Conservation (phyloP, 2,329 filamentous ascomycete genomes). For the Conoideocrella luteorostrata region DNA sequence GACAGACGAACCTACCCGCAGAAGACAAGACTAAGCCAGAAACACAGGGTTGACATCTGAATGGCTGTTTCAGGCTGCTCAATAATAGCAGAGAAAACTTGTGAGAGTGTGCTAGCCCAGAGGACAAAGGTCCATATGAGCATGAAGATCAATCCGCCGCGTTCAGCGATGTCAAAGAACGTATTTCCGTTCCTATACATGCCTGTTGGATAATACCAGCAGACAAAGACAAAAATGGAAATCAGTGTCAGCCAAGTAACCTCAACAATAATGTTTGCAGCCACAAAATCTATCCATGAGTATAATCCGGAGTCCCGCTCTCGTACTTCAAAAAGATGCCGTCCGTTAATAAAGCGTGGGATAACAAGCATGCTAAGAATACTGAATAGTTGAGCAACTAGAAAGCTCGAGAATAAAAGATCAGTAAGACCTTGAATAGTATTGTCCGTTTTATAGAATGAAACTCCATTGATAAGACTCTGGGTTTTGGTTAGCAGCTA, state of each 20-base stretch:
- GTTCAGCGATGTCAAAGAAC: background rate
- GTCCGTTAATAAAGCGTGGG: constrained; percentile 63
- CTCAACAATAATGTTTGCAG: constrained; percentile 38
- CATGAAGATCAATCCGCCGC: constrained; percentile 9
- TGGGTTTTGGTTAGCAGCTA: background rate
- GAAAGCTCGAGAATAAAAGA: constrained; percentile 66
- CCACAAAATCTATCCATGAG: constrained; percentile 61
- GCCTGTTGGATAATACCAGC: constrained; percentile 74
- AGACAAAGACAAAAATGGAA: constrained; percentile 60
- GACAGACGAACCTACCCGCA: constrained; percentile 15
- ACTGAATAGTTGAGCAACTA: constrained; percentile 64
- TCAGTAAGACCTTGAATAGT: constrained; percentile 62
- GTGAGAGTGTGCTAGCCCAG: constrained; percentile 13
- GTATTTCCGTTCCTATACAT: background rate
- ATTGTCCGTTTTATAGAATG: constrained; percentile 54
- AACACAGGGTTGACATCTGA: constrained; percentile 12
- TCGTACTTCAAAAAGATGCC: constrained; percentile 63
- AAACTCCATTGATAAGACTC: constrained; percentile 42
- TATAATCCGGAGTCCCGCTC: constrained; percentile 63
- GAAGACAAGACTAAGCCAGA: constrained; percentile 10
- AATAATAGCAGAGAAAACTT: constrained; percentile 11
- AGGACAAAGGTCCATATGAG: constrained; percentile 15
- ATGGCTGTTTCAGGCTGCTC: constrained; percentile 11
- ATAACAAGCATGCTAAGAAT: constrained; percentile 51
- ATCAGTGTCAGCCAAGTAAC: constrained; percentile 47